Evolutionary conservation across 1,284 basidiomycete species (phyloP).

Genomic region (Mycena sp.): DNA sequence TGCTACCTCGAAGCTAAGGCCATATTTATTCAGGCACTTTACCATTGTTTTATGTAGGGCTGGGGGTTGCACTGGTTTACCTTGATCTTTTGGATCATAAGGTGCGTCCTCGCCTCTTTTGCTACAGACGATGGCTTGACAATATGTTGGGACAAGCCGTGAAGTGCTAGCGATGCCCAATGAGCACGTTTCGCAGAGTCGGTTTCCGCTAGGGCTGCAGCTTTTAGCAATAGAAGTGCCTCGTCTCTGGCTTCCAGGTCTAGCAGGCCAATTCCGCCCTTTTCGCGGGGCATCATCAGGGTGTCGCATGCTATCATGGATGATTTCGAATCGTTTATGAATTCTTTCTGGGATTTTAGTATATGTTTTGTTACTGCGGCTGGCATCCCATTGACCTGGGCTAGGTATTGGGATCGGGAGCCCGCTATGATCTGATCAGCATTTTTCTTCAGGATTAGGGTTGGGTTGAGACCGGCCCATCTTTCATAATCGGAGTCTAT

Average conservation of each 20-base stretch:
- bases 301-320: slow-evolving; percentile 13
- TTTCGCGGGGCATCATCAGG: slow-evolving; percentile 4
- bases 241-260: slow-evolving; percentile 30
- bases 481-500: not conserved
- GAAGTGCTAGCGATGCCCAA: slow-evolving; percentile 29
- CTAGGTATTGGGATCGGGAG: not conserved
- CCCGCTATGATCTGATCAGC: not conserved
- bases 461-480: not conserved
- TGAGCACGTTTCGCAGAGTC: not conserved
- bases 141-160: not conserved
- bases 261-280: slow-evolving; percentile 28
- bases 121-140: not conserved
- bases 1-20: slow-evolving; percentile 28
- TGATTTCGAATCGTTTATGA: slow-evolving; percentile 30
- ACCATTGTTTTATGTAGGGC: slow-evolving; percentile 23
- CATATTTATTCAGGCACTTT: too few species aligned
- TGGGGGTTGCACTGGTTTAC: not conserved
- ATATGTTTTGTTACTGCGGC: slow-evolving; percentile 3
- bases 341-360: slow-evolving; percentile 8
- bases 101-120: not conserved
- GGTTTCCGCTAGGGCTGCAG: slow-evolving; percentile 18
- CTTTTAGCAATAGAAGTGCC: slow-evolving; percentile 17
- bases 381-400: not conserved
- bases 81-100: slow-evolving; percentile 18
- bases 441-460: not conserved